Conservation (phyloP, 169 alveolate genomes). For the Theileria annulata region DNA sequence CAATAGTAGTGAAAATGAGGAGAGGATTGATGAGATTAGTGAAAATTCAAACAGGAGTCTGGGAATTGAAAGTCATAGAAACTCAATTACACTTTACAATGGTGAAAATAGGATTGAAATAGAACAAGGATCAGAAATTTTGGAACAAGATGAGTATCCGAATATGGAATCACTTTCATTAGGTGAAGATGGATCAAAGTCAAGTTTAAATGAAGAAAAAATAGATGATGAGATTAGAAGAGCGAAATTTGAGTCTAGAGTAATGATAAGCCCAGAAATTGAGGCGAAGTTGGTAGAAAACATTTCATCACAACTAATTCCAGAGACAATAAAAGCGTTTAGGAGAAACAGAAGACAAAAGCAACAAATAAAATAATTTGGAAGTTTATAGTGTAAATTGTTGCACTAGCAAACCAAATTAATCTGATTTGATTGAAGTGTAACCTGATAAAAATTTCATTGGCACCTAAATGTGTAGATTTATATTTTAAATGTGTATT, state of each 20-base stretch:
- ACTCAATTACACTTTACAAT: too few relatives aligned
- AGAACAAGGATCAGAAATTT: too few relatives aligned
- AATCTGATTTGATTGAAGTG: neutral
- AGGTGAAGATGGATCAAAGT: too few relatives aligned
- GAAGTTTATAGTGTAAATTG: neutral
- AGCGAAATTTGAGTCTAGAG: neutral
- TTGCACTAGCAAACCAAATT: neutral
- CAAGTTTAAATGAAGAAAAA: neutral
- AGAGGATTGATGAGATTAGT: neutral
- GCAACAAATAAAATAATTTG: neutral
- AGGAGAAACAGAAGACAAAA: neutral
- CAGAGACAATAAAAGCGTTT: neutral
- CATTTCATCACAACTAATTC: neutral
- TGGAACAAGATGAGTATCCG: too few relatives aligned
- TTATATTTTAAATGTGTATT: neutral
- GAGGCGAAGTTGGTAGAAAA: neutral
- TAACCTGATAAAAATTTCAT: too few relatives aligned
- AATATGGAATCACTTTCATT: too few relatives aligned
- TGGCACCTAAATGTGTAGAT: slow-evolving; percentile 1
- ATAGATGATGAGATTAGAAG: neutral
- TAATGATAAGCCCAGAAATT: neutral
- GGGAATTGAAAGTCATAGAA: too few relatives aligned
- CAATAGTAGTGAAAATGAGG: slow-evolving; percentile 9
- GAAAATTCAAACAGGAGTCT: neutral
- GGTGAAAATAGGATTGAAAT: too few relatives aligned